Base-by-base conservation (phyloP, 179 eudicot genomes). In the Beta corolliflora region DNA sequence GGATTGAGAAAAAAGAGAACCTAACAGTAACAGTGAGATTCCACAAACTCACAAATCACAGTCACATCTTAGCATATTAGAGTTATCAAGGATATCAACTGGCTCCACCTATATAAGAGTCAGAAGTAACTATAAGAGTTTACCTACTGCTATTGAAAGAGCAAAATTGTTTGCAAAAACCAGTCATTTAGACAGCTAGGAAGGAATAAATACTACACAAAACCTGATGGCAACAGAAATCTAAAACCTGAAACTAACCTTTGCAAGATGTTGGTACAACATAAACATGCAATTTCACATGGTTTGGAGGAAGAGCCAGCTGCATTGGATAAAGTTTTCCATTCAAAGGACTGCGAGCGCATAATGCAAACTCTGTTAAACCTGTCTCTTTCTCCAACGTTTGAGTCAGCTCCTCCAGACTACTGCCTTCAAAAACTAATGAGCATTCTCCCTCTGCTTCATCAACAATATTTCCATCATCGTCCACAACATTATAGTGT, bases 251-350 rank as follows among this genome's bases (percentile, higher is more conserved):
- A 80, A 80, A 36, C 88, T 83, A 71, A 88, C 98, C 98, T 87
- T 89, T 81, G 56, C 90, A 89, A 19, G 95, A 87, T 29, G 93
- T 74, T 48, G 88, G 90, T 61, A 94, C 91, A 48, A 95, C 87
- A 53, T 90, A 88, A 21, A 95, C 87, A 46, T 95, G 91, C 91
- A 95, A 82, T 64, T 93, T 89, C 41, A 89, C 87, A 77, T 91
- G 91, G 61, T 89, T 92, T 9, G 99, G 99, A 77, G 99, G 99
- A 73, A 95, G 94, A 65, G 92, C 89, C 83, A 95, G 82, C 14
- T 87, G 85, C 76, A 95, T 93, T 4, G 98, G 98, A 82, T 86
- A 90, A 23, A 95, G 91, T 82, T 93, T 88, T 55, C 91, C 94
- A 68, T 91, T 90, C 85, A 93, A 87, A 19, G 94, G 93, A 84